A percentile compares a stretch with the other conserved stretches of the same genome.
Evolutionary conservation across 345 rosid species (phyloP).

Genomic region (Brassica carinata): DNA sequence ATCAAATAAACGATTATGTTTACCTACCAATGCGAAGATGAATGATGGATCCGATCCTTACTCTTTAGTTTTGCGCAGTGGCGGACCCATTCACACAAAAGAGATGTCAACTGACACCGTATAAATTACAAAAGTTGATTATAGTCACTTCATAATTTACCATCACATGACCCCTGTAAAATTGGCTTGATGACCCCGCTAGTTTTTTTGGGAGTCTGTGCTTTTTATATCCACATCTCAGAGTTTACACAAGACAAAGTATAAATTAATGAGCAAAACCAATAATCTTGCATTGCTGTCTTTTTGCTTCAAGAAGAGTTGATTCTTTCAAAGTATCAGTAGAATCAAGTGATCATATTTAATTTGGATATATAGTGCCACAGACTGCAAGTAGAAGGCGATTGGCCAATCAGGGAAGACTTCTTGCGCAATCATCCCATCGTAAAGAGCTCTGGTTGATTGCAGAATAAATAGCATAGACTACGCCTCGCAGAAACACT

Average conservation of each 20-base stretch:
- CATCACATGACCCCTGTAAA: no score
- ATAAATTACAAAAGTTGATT: no score
- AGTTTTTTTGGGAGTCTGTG: no score
- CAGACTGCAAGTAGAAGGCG: constrained; percentile 93
- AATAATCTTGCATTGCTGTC: constrained; percentile 53
- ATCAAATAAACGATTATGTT: no score
- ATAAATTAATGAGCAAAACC: background rate
- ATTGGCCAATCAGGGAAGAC: constrained; percentile 85
- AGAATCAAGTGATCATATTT: constrained; percentile 79
- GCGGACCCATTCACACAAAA: no score
- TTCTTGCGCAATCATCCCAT: constrained; percentile 90
- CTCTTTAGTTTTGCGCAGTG: no score
- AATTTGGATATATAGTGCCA: constrained; percentile 73
- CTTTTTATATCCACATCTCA: background rate
- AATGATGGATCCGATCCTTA: no score
- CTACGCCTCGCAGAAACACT: constrained; percentile 91
- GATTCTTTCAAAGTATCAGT: constrained; percentile 87
- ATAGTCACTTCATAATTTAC: no score
- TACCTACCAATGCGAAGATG: no score
- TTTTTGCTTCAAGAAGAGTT: constrained; percentile 74
- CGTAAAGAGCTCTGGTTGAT: constrained; percentile 82
- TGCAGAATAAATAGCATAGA: constrained; percentile 72
- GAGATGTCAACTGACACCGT: no score
- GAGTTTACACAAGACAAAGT: constrained; percentile 1
- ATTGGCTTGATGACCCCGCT: no score